phyloP scores from a whole-genome alignment of 805 yeast species.

The Spathaspora hagerdaliae region DNA sequence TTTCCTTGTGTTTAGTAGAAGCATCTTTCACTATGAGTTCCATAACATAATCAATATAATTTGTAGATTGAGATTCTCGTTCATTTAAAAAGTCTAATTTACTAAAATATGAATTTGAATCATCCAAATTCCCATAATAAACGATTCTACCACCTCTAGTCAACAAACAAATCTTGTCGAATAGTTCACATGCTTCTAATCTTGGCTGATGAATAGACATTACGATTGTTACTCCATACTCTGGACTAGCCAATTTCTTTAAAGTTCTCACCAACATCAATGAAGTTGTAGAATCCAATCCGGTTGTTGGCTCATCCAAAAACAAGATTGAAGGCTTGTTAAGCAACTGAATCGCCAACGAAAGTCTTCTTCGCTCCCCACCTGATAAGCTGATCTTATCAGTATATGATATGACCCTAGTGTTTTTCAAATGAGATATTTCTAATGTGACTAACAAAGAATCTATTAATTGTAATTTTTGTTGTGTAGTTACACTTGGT shows the following conservation, averaged over 20 bases:
- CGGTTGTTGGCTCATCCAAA: slow-evolving; percentile 86
- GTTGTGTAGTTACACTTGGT: slow-evolving; percentile 34
- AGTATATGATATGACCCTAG: slow-evolving; percentile 25
- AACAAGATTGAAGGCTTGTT: slow-evolving; percentile 74
- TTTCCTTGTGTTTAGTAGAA: slow-evolving; percentile 22
- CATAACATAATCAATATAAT: slow-evolving; percentile 32
- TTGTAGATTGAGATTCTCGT: slow-evolving; percentile 1
- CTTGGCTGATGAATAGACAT: slow-evolving; percentile 84
- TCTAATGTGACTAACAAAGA: slow-evolving; percentile 63
- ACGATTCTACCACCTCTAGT: slow-evolving; percentile 53
- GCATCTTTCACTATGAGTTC: slow-evolving; percentile 33
- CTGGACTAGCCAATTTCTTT: slow-evolving; percentile 40
- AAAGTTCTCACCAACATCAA: slow-evolving; percentile 58
- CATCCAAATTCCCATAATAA: slow-evolving; percentile 41
- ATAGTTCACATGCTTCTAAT: slow-evolving; percentile 63
- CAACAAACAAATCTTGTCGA: slow-evolving; percentile 65
- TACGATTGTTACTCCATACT: slow-evolving; percentile 66
- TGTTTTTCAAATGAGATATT: slow-evolving; percentile 46
- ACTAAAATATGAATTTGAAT: slow-evolving; percentile 49
- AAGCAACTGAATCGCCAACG: slow-evolving; percentile 73
- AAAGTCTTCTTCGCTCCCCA: slow-evolving; percentile 78
- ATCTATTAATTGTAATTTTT: slow-evolving; percentile 49
- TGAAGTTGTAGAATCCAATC: slow-evolving; percentile 78
- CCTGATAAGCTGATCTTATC: slow-evolving; percentile 71
- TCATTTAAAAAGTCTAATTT: slow-evolving; percentile 11